phyloP scores from a whole-genome alignment of 163 green algal genomes.

The Coccomyxa subellipsoidea region DNA sequence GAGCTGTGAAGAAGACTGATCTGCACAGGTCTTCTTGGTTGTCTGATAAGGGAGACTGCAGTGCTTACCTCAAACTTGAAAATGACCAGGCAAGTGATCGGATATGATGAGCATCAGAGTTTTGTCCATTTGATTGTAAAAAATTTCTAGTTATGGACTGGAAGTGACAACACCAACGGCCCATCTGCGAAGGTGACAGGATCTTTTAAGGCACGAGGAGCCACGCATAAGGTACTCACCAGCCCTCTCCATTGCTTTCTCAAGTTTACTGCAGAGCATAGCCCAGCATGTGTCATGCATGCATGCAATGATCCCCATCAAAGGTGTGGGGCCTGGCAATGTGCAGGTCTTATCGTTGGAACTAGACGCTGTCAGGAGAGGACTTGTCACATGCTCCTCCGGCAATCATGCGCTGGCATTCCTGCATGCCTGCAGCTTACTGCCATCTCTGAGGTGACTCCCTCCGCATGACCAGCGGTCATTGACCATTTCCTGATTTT shows the following conservation, averaged over 20 bases:
- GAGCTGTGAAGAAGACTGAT: slow-evolving; percentile 25
- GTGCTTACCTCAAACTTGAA: slow-evolving; percentile 42
- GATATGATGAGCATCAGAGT: too few relatives aligned
- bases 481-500: too few relatives aligned
- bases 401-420: slow-evolving; percentile 70
- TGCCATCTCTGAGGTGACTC: neutral
- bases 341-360: neutral
- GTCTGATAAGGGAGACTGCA: neutral
- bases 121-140: too few relatives aligned
- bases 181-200: slow-evolving; percentile 42
- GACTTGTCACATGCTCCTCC: slow-evolving; percentile 55
- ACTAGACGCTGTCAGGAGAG: neutral
- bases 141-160: neutral
- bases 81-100: slow-evolving; percentile 8
- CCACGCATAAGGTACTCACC: slow-evolving; percentile 56
- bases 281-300: neutral
- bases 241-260: neutral
- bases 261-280: neutral
- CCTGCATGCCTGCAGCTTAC: slow-evolving; percentile 39
- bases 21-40: slow-evolving; percentile 30
- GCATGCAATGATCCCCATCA: too few relatives aligned
- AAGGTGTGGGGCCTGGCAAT: too few relatives aligned
- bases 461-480: neutral
- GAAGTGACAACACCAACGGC: too few relatives aligned
- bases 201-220: slow-evolving; percentile 60